Percentiles rank a stretch among this genome's conserved stretches.
phyloP scores from a whole-genome alignment of 2,329 filamentous ascomycete species.

The Erysiphe pisi region DNA sequence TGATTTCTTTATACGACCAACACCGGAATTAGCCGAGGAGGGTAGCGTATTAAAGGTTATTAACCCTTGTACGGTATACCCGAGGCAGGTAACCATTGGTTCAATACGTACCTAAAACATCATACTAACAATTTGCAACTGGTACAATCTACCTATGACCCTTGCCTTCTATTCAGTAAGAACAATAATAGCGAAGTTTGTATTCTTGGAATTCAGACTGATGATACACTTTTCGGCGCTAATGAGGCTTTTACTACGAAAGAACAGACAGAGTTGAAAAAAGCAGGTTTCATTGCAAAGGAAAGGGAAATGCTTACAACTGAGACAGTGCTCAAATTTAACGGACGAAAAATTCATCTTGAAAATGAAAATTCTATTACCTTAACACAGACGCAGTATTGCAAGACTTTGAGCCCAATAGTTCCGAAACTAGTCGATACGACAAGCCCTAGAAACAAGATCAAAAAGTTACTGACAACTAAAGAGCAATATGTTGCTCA shows the following conservation, averaged over 20 bases:
- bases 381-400: too few relatives aligned
- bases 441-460: too few relatives aligned
- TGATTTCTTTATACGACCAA: background rate
- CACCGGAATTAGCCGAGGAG: background rate
- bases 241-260: too few relatives aligned
- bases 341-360: too few relatives aligned
- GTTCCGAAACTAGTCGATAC: too few relatives aligned
- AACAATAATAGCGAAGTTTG: slow-evolving; percentile 16
- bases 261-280: too few relatives aligned
- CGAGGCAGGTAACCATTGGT: background rate
- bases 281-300: too few relatives aligned
- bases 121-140: background rate
- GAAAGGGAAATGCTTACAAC: too few relatives aligned
- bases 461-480: background rate
- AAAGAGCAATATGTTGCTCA: slow-evolving; percentile 27
- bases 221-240: slow-evolving; percentile 19
- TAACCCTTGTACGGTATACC: background rate
- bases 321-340: too few relatives aligned
- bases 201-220: slow-evolving; percentile 27
- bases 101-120: background rate
- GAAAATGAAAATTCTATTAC: too few relatives aligned
- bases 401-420: too few relatives aligned
- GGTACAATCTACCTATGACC: slow-evolving; percentile 27
- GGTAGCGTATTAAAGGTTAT: background rate
- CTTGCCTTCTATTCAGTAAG: slow-evolving; percentile 26